Evolutionary conservation across 768 basidiomycete genomes (phyloP), one percentile per base, ranked within the genome.

Genomic region (Cystofilobasidium bisporidii): DNA sequence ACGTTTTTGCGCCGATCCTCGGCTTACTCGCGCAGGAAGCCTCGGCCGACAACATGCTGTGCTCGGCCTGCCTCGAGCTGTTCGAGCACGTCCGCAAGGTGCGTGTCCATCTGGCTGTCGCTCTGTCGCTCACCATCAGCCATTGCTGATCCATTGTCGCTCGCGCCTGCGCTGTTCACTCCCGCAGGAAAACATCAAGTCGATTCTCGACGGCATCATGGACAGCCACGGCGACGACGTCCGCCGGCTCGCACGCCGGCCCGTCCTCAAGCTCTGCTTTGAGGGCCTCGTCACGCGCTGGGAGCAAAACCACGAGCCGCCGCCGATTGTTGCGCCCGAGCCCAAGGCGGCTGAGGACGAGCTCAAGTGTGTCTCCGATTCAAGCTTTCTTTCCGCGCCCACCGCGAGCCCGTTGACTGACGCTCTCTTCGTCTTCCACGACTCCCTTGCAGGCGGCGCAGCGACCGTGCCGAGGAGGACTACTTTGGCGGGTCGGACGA

Each of bases 21-120:
- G 86, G 90, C 69, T 79, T 96, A 69, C 59, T 61, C 47, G 53
- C 45, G 11, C 64, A 45, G 2, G 93, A 96, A 77, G 87, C 88
- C 40, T 80, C 82, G 63, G 82, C 89, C 67, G 96, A 99, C 76
- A 99, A 93, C 78, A 82, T 99, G 69, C 80, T 99, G 64, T 89
- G 87, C 72, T 92, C 91, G 73, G 90, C 92, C 45, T 97, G 91
- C 80, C 87, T 96, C 76, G 96, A 98, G 76, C 88, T 89, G 71
- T 92, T 98, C 73, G 96, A 99, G 72, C 83, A 84, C 72, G 88
- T 98, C 77, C 86, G 91, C 64, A 83, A 85, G 79, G 92, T 93
- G 36, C 36, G 47, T n/a, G n/a, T n/a, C n/a, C n/a, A n/a, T n/a
- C n/a, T n/a, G n/a, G n/a, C n/a, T n/a, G n/a, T n/a, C n/a, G n/a